Evolutionary conservation across 2,329 filamentous ascomycete species (phyloP).

Genomic region (Falciphora oryzae): DNA sequence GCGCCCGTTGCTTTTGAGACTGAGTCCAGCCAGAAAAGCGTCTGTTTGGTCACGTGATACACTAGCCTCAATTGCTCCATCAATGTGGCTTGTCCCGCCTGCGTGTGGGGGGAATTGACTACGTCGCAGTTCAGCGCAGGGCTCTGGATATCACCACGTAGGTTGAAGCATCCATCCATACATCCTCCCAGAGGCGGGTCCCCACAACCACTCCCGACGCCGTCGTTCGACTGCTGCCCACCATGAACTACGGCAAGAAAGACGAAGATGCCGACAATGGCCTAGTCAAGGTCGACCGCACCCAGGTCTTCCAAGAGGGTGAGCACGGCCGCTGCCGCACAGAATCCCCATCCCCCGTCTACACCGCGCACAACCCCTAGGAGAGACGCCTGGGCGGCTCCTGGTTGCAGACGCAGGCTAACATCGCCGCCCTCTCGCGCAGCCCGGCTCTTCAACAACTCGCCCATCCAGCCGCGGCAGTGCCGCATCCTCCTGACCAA

Average conservation of each 20-base stretch:
- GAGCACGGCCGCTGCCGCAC: constrained; percentile 28
- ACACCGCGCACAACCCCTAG: constrained; percentile 4
- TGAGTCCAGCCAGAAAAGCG: too few species aligned
- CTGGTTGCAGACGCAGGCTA: constrained; percentile 1
- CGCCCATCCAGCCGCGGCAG: constrained; percentile 92
- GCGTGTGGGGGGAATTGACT: constrained; percentile 20
- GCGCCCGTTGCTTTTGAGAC: too few species aligned
- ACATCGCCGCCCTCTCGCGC: constrained; percentile 16
- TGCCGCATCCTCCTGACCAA: constrained; percentile 97
- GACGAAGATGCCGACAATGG: constrained; percentile 94
- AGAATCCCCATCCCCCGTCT: constrained; percentile 3
- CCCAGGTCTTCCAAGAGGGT: constrained; percentile 99
- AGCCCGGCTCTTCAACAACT: constrained; percentile 98
- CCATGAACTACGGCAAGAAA: constrained; percentile 97
- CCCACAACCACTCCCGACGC: constrained; percentile 14
- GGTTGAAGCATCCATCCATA: constrained; percentile 2
- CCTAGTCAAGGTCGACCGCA: constrained; percentile 95
- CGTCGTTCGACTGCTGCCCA: constrained; percentile 32
- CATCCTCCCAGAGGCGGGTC: constrained; percentile 8
- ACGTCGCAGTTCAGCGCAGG: constrained; percentile 23
- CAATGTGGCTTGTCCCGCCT: too few species aligned
- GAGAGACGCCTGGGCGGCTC: not conserved
- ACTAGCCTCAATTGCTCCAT: too few species aligned
- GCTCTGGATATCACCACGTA: constrained; percentile 4
- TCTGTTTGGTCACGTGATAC: too few species aligned